Evolutionary conservation across 2,329 filamentous ascomycete genomes (phyloP).

Genomic region (Hypoxylon sp.): DNA sequence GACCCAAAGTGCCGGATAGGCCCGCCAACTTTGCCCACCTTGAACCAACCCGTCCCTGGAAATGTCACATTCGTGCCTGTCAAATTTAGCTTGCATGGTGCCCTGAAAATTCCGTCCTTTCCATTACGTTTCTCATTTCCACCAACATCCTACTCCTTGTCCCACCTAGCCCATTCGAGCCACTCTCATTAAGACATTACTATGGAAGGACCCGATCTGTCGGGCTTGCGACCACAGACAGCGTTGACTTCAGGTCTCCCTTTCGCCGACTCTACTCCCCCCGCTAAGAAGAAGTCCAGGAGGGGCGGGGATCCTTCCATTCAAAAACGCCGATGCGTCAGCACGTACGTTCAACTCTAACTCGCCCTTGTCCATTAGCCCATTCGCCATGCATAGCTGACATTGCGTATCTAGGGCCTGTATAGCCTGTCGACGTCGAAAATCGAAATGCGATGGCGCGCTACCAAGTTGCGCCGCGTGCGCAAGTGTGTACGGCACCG

Average conservation of each 20-base stretch:
- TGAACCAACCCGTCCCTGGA: constrained; percentile 25
- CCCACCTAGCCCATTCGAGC: constrained; percentile 22
- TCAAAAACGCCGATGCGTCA: constrained; percentile 81
- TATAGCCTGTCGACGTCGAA: constrained; percentile 80
- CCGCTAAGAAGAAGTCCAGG: constrained; percentile 63
- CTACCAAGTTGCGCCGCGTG: constrained; percentile 95
- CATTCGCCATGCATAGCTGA: constrained; percentile 18
- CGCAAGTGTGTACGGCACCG: constrained; percentile 88
- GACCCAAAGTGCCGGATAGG: constrained; percentile 37
- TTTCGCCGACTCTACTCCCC: constrained; percentile 36
- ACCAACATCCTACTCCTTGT: constrained; percentile 16
- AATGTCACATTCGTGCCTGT: constrained; percentile 33
- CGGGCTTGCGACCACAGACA: constrained; percentile 40
- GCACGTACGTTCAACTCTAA: constrained; percentile 61
- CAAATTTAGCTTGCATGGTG: constrained; percentile 35
- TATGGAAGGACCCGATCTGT: constrained; percentile 46
- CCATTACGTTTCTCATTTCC: constrained; percentile 37
- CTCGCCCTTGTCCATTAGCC: constrained; percentile 10
- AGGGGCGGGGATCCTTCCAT: constrained; percentile 60
- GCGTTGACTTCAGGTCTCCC: constrained; percentile 29
- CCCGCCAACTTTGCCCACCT: constrained; percentile 15
- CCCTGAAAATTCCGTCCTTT: constrained; percentile 33
- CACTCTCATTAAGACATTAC: constrained; percentile 26
- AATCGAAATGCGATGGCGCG: constrained; percentile 92
- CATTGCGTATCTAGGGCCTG: constrained; percentile 63